Evolutionary conservation across 2,329 filamentous ascomycete species (phyloP).

Genomic region (Cyphellophora attinorum): DNA sequence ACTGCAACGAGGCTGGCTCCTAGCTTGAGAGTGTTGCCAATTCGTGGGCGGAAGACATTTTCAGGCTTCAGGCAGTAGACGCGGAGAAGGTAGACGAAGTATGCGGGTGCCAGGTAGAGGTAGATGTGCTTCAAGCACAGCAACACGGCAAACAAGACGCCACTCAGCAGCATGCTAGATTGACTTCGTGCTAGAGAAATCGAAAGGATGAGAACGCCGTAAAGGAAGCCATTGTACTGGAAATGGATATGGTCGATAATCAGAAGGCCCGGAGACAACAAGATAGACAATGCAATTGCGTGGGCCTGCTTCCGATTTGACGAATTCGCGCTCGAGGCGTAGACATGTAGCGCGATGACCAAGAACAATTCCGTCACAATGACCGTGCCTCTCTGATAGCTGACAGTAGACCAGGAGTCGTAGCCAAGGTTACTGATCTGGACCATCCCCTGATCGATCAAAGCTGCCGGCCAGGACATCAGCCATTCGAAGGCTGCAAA

Average conservation of each 20-base stretch:
- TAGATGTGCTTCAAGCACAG: constrained; percentile 98
- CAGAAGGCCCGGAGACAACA: constrained; percentile 83
- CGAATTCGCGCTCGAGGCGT: constrained; percentile 60
- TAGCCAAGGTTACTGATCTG: constrained; percentile 71
- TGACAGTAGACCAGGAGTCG: constrained; percentile 86
- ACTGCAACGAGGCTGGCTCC: constrained; percentile 62
- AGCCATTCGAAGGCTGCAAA: constrained; percentile 96
- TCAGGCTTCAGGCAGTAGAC: constrained; percentile 74
- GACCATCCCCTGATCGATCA: constrained; percentile 74
- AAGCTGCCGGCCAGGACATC: constrained; percentile 68
- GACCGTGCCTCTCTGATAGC: constrained; percentile 86
- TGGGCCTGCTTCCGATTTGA: constrained; percentile 67
- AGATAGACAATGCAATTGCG: constrained; percentile 75
- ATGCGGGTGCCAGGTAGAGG: constrained; percentile 88
- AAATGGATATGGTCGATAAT: constrained; percentile 99
- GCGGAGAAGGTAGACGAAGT: constrained; percentile 87
- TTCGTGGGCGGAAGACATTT: constrained; percentile 65
- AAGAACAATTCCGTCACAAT: constrained; percentile 77
- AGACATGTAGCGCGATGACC: constrained; percentile 72
- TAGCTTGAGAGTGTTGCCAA: constrained; percentile 75
- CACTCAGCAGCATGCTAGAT: constrained; percentile 67
- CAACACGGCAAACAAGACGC: constrained; percentile 71
- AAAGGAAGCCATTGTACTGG: constrained; percentile 97
- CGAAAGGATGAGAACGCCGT: constrained; percentile 79
- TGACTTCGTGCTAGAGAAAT: constrained; percentile 70